Percentiles rank a stretch among this genome's conserved stretches.
Evolutionary conservation across 345 rosid species (phyloP).

Genomic region (Populus deltoides): DNA sequence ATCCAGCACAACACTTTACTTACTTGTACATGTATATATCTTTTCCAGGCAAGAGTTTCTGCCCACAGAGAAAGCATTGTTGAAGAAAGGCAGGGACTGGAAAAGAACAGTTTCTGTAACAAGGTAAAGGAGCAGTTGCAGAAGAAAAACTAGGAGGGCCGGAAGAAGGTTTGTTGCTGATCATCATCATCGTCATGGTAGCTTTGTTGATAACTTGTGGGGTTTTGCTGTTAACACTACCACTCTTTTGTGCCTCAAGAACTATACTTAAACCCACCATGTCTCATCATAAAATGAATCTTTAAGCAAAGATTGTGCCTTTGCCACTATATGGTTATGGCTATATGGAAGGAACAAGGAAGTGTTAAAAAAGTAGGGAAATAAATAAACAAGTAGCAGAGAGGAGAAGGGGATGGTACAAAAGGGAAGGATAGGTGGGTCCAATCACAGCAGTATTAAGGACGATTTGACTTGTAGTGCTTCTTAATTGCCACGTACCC

Average conservation of each 20-base stretch:
- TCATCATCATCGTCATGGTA: constrained; percentile 22
- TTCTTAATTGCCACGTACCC: constrained; percentile 57
- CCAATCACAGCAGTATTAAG: constrained; percentile 33
- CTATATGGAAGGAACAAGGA: not conserved
- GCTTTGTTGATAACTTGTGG: constrained; percentile 63
- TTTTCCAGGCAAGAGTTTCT: constrained; percentile 58
- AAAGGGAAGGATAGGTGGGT: constrained; percentile 22
- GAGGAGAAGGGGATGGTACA: not conserved
- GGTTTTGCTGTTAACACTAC: constrained; percentile 32
- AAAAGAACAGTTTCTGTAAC: not conserved
- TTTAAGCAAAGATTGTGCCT: not conserved
- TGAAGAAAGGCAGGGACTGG: constrained; percentile 48
- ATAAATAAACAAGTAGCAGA: too few species aligned
- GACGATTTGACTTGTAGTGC: constrained; percentile 64
- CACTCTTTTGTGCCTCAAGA: constrained; percentile 46
- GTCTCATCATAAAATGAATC: constrained; percentile 9
- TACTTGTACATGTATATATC: constrained; percentile 99
- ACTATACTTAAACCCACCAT: constrained; percentile 88
- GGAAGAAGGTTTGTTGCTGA: constrained; percentile 14
- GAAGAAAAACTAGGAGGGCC: constrained; percentile 6
- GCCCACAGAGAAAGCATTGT: constrained; percentile 67
- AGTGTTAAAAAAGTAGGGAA: not conserved
- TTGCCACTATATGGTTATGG: not conserved
- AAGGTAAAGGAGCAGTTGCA: not conserved
- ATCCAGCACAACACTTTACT: not conserved